Evolutionary conservation across 1,284 basidiomycete genomes (phyloP).

Genomic region (Irpex rosettiformis): DNA sequence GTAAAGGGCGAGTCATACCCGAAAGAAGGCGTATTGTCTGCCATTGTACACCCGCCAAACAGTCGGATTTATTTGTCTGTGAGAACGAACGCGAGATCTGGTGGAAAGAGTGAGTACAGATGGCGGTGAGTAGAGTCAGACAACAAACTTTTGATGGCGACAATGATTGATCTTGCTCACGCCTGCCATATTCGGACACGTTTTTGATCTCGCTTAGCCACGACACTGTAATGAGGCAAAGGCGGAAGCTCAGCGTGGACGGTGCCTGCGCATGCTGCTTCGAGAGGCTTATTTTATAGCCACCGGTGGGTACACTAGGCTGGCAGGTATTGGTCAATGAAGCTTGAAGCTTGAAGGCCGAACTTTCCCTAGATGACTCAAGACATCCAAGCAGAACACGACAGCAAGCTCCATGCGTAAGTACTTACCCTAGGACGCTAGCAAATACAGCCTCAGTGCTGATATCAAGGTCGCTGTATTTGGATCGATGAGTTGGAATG

Average conservation of each 20-base stretch:
- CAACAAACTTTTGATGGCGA: conserved; percentile 1
- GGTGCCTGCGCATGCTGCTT: not conserved
- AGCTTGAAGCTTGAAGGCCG: not conserved
- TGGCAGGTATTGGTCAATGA: not conserved
- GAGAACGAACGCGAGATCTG: not conserved
- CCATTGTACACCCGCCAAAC: not conserved
- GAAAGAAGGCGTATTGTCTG: conserved; percentile 22
- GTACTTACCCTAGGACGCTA: not conserved
- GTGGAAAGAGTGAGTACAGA: not conserved
- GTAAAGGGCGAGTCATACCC: conserved; percentile 34
- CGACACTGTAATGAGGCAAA: not conserved
- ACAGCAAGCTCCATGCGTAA: not conserved
- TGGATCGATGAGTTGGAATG: conserved; percentile 1
- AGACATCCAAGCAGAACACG: not conserved
- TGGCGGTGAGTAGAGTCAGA: not conserved
- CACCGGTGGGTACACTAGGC: not conserved
- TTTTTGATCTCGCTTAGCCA: not conserved
- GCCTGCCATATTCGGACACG: not conserved
- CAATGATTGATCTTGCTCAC: not conserved
- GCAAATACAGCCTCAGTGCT: not conserved
- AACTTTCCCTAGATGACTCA: conserved; percentile 1
- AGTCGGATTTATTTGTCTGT: not conserved
- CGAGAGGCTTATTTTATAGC: not conserved
- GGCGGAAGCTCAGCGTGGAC: not conserved
- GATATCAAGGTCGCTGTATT: not conserved